Evolutionary conservation across 352 stramenopile genomes (phyloP), one percentile per base, ranked within the genome.

Genomic region (Pythium aquatile): DNA sequence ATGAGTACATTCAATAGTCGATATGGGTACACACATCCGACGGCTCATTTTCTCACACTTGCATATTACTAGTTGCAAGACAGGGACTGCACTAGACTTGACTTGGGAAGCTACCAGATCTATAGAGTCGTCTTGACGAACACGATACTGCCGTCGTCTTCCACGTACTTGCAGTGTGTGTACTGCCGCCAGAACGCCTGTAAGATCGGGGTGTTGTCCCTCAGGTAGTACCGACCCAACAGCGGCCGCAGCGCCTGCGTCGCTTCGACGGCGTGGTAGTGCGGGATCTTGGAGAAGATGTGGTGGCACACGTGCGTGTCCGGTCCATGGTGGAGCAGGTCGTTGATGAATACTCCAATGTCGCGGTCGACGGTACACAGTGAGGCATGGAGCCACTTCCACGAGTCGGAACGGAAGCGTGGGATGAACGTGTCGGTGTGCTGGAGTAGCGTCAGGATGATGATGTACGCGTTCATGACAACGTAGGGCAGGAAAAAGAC

Each of bases 281-380:
- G 98, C 16, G 97, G 97, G 92, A 99, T 98, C 82, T 99, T 98
- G 73, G 96, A 98, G 77, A 99, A 99, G 55, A 99, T 90, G 78
- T 99, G 97, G 79, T 99, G 97, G 56, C 83, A 91, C 58, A 99
- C 96, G 80, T 99, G 97, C 42, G 97, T 99, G 81, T 97, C 94
- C 39, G 93, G 88, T 74, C 99, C 99, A 78, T 97, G 95, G 83
- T 99, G 97, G 71, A 99, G 88, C 62, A 98, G 95, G 65, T 94
- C 90, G 76, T 99, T 95, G 61, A 99, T 92, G 68, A 98, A 98
- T 40, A 80, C 64, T 49, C 97, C 93, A 64, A 99, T 99, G 2
- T 90, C 92, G 24, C 97, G 92, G 81, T 99, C 97, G 60, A 99
- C 97, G 1, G 97, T 99, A 75, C 85, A 97, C 20, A 99, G 79